Evolutionary conservation across 1,284 basidiomycete species (phyloP).

Genomic region (Schizopora paradoxa): DNA sequence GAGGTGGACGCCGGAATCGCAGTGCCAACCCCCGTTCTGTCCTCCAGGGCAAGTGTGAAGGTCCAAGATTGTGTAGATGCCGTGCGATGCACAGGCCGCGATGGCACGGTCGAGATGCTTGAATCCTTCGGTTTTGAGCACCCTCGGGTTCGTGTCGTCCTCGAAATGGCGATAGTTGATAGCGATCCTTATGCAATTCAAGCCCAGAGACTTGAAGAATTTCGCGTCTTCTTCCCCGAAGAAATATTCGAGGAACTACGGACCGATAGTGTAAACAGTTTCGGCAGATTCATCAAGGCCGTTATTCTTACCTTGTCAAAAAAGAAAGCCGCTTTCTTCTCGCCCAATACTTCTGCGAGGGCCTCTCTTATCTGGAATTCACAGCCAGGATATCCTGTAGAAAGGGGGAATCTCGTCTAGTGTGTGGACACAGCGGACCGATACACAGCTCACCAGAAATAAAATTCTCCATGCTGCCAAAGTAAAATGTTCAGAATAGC

Average conservation of each 20-base stretch:
- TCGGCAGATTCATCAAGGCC: not conserved
- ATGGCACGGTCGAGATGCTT: slow-evolving; percentile 60
- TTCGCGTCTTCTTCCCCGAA: slow-evolving; percentile 65
- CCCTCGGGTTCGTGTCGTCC: slow-evolving; percentile 62
- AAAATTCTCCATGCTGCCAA: slow-evolving; percentile 56
- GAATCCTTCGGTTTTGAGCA: slow-evolving; percentile 55
- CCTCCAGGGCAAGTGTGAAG: slow-evolving; percentile 53
- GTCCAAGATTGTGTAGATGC: slow-evolving; percentile 58
- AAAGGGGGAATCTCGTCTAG: not conserved
- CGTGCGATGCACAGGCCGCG: slow-evolving; percentile 50
- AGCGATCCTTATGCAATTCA: slow-evolving; percentile 68
- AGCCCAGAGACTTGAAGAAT: slow-evolving; percentile 62
- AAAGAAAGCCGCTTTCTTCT: slow-evolving; percentile 68
- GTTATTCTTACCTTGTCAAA: slow-evolving; percentile 57
- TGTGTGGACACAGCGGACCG: not conserved
- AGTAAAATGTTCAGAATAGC: slow-evolving; percentile 1
- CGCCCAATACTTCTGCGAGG: slow-evolving; percentile 57
- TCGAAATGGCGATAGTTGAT: slow-evolving; percentile 68
- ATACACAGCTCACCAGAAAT: slow-evolving; percentile 37
- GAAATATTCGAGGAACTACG: slow-evolving; percentile 68
- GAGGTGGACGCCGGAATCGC: slow-evolving; percentile 47
- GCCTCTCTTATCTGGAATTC: slow-evolving; percentile 65
- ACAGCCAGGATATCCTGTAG: slow-evolving; percentile 49
- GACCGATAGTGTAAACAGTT: slow-evolving; percentile 2
- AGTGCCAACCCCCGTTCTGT: slow-evolving; percentile 53